Conservation (phyloP, 2,329 filamentous ascomycete species). For the Endoconidiophora polonica region DNA sequence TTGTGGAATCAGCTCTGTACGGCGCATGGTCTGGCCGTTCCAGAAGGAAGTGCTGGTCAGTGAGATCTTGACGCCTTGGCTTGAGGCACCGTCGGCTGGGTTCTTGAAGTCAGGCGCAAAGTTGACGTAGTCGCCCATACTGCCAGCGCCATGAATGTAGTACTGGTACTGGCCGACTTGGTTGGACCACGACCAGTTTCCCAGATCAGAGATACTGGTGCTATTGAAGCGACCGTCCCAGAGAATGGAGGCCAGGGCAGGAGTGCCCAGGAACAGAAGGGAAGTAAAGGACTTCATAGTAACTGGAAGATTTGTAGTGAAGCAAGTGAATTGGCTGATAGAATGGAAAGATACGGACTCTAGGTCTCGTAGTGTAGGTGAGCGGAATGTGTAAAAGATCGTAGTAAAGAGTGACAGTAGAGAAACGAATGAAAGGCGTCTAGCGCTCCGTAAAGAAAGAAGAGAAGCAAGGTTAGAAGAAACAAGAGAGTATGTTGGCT, state of each 20-base stretch:
- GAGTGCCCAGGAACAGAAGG: constrained; percentile 6
- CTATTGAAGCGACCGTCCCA: constrained; percentile 55
- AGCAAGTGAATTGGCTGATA: constrained; percentile 10
- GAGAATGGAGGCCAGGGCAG: constrained; percentile 22
- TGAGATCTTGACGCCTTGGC: constrained; percentile 51
- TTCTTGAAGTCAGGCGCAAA: constrained; percentile 46
- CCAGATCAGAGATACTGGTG: constrained; percentile 34
- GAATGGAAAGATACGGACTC: constrained; percentile 11
- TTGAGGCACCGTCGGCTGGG: constrained; percentile 41
- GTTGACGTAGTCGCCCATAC: constrained; percentile 43
- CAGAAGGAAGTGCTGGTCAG: constrained; percentile 48
- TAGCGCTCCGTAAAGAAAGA: constrained; percentile 9
- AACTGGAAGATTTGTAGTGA: constrained; percentile 3
- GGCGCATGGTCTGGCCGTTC: constrained; percentile 57
- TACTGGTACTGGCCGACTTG: constrained; percentile 57
- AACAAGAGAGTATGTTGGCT: constrained; percentile 4
- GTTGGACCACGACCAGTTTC: constrained; percentile 50
- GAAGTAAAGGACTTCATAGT: constrained; percentile 13
- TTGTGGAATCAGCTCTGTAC: constrained; percentile 59
- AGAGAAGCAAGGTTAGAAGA: background rate
- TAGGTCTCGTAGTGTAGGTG: background rate
- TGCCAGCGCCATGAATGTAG: constrained; percentile 52
- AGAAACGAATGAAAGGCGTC: constrained; percentile 12
- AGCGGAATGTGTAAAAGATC: constrained; percentile 5
- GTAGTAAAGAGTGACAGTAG: background rate